Conservation (phyloP, 2,329 filamentous ascomycete genomes). For the Parastagonospora avenae region DNA sequence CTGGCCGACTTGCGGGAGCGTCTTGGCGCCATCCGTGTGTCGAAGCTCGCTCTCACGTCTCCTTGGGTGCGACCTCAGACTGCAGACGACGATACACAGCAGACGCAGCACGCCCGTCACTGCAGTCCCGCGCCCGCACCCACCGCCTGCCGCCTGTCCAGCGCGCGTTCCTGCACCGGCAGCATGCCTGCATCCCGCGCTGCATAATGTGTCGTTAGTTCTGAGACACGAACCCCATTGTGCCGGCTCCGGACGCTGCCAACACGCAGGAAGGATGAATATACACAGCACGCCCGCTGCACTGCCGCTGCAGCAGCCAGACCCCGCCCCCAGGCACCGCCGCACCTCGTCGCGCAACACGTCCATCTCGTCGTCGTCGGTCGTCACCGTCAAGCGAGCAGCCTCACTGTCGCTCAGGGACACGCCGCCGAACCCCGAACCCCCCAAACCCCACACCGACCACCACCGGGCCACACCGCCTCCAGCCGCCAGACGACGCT, state of each 20-base stretch:
- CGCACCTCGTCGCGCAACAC: constrained; percentile 48
- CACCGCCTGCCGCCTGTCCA: not conserved
- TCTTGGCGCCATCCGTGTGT: no score
- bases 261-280: not conserved
- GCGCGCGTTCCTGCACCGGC: constrained; percentile 9
- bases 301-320: not conserved
- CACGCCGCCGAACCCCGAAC: constrained; percentile 19
- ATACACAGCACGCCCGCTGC: not conserved
- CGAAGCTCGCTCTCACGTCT: not conserved
- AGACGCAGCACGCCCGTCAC: not conserved
- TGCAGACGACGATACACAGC: not conserved
- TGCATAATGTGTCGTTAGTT: constrained; percentile 4
- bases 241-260: not conserved
- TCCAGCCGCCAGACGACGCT: constrained; percentile 41
- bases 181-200: constrained; percentile 6
- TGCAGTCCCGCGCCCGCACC: not conserved
- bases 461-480: constrained; percentile 31
- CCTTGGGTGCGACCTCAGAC: not conserved
- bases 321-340: constrained; percentile 14
- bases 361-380: constrained; percentile 52
- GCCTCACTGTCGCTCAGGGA: constrained; percentile 47
- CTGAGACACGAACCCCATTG: constrained; percentile 5
- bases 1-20: no score
- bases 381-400: constrained; percentile 50
- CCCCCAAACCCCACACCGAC: constrained; percentile 27